Conservation (phyloP, 1,139 yeast genomes). For the Arxiozyma telluris region DNA sequence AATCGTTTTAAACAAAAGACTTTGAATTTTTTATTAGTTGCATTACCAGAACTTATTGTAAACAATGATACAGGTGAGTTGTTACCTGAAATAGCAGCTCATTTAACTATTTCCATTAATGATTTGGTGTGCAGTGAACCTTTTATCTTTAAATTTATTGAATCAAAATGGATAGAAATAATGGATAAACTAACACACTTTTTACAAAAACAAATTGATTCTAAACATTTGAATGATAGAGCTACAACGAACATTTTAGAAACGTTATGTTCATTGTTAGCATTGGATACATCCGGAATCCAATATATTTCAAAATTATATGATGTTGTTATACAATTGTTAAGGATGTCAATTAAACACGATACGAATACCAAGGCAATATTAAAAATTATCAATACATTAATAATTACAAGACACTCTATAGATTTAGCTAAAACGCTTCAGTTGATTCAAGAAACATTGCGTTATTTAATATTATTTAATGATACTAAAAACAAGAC, state of each 20-base stretch:
- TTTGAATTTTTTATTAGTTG: slow-evolving; percentile 16
- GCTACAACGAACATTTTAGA: slow-evolving; percentile 17
- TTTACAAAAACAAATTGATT: slow-evolving; percentile 11
- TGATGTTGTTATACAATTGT: slow-evolving; percentile 9
- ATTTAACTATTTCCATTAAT: slow-evolving; percentile 19
- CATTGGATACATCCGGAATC: slow-evolving; percentile 20
- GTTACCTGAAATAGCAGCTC: slow-evolving; percentile 18
- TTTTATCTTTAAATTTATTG: slow-evolving; percentile 20
- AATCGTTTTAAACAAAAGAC: slow-evolving; percentile 20
- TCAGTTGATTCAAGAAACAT: slow-evolving; percentile 12
- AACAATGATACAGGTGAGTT: slow-evolving; percentile 9
- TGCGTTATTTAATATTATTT: slow-evolving; percentile 15
- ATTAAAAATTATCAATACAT: slow-evolving; percentile 16
- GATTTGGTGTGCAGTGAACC: slow-evolving; percentile 15
- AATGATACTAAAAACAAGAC: slow-evolving; percentile 14
- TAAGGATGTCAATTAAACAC: slow-evolving; percentile 16
- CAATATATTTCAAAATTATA: slow-evolving; percentile 12
- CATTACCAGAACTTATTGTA: slow-evolving; percentile 21
- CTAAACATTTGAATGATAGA: slow-evolving; percentile 12
- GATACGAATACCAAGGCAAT: slow-evolving; percentile 17
- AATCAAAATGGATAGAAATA: slow-evolving; percentile 22
- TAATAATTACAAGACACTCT: slow-evolving; percentile 18
- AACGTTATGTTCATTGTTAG: slow-evolving; percentile 13
- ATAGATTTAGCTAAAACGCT: slow-evolving; percentile 11
- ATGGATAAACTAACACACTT: slow-evolving; percentile 11